Conservation (phyloP, 208 protist genomes). For the Porcisia hertigi region DNA sequence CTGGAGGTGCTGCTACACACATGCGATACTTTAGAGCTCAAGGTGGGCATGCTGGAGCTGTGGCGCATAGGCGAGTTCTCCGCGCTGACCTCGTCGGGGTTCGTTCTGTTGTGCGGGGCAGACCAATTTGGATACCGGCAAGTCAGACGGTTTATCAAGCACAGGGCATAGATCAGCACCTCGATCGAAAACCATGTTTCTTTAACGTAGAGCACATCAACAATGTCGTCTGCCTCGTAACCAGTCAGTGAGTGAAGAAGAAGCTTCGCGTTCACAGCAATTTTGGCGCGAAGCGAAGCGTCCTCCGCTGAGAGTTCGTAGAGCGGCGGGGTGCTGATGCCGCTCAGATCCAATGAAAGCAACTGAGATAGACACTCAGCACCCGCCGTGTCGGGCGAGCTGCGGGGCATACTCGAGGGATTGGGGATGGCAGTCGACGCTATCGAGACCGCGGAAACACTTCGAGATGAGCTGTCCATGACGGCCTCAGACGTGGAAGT, state of each 20-base stretch:
- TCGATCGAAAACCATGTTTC: constrained; percentile 39
- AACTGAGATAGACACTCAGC: neutral
- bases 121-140: constrained; percentile 36
- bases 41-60: neutral
- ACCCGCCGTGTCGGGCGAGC: constrained; percentile 4
- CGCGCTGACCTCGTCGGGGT: constrained; percentile 12
- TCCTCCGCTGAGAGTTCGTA: constrained; percentile 24
- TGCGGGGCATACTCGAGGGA: constrained; percentile 15
- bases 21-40: neutral
- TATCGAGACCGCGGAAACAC: constrained; percentile 1
- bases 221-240: constrained; percentile 38
- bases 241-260: constrained; percentile 24
- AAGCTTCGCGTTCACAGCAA: constrained; percentile 21
- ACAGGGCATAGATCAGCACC: constrained; percentile 42
- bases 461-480: constrained; percentile 6
- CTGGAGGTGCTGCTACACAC: constrained; percentile 35
- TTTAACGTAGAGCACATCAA: constrained; percentile 34
- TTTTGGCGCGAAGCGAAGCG: constrained; percentile 6
- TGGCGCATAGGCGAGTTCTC: constrained; percentile 11
- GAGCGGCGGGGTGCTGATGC: neutral
- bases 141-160: constrained; percentile 48
- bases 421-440: constrained; percentile 17
- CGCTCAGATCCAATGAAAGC: neutral
- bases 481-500: constrained; percentile 9
- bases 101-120: neutral